These are phyloP conservation scores for Monascus purpureus DNA, from an alignment of 495 filamentous ascomycete species.

Conservation along the genomic window DNA sequence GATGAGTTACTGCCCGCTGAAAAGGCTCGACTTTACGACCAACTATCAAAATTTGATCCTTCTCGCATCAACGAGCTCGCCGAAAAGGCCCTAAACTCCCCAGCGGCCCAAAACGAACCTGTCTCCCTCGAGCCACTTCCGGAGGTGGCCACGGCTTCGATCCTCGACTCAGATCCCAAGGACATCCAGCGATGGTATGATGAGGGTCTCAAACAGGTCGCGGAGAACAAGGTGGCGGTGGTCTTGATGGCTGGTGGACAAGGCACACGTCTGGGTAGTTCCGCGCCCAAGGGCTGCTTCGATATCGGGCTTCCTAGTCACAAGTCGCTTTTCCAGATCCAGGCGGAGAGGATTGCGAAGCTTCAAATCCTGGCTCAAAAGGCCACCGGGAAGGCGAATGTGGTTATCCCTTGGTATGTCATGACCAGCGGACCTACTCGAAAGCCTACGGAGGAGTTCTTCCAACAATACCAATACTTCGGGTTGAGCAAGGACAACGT, in stretches of 20 bases:
- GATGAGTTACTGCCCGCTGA: constrained; percentile 59
- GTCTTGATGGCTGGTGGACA: constrained; percentile 96
- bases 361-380: constrained; percentile 72
- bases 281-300: constrained; percentile 91
- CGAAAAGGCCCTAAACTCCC: constrained; percentile 67
- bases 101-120: constrained; percentile 34
- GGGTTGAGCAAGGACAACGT: constrained; percentile 77
- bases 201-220: constrained; percentile 70
- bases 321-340: constrained; percentile 95
- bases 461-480: constrained; percentile 79
- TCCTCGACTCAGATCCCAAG: constrained; percentile 72
- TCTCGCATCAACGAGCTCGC: constrained; percentile 70
- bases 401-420: constrained; percentile 91
- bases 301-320: constrained; percentile 84
- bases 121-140: constrained; percentile 76
- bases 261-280: constrained; percentile 87
- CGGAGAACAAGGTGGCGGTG: constrained; percentile 81
- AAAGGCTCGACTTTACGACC: constrained; percentile 66
- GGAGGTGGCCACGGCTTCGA: constrained; percentile 74
- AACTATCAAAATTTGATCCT: constrained; percentile 69
- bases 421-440: constrained; percentile 99
- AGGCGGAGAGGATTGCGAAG: constrained; percentile 83
- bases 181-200: constrained; percentile 79
- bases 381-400: constrained; percentile 46
- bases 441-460: constrained; percentile 82